A percentile compares a stretch with the other conserved stretches of the same genome.
Conservation (phyloP, 306 rosid species). For the Biancaea sappan region DNA sequence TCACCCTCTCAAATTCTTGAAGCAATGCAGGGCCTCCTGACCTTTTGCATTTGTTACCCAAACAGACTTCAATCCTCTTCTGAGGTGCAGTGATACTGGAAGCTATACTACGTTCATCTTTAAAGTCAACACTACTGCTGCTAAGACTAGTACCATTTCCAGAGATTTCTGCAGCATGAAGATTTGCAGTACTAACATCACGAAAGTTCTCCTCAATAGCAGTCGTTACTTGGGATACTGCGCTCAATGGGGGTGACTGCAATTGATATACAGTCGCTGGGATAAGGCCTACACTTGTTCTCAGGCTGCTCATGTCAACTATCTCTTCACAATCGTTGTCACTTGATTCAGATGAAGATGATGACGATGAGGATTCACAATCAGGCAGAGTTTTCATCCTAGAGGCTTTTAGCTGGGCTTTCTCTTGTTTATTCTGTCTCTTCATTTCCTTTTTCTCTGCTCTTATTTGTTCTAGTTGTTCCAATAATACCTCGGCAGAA, state of each 20-base stretch:
- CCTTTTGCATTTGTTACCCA: conserved; percentile 83
- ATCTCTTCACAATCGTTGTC: conserved; percentile 59
- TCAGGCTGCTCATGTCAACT: conserved; percentile 45
- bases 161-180: conserved; percentile 24
- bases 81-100: conserved; percentile 24
- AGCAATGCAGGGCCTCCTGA: conserved; percentile 67
- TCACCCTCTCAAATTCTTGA: conserved; percentile 64
- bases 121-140: conserved; percentile 17
- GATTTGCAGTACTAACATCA: conserved; percentile 19
- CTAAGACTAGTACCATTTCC: conserved; percentile 32
- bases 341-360: conserved; percentile 77
- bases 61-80: conserved; percentile 80
- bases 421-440: conserved; percentile 60
- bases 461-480: conserved; percentile 55
- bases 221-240: conserved; percentile 9
- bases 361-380: conserved; percentile 53
- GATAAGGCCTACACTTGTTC: conserved; percentile 33
- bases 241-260: conserved; percentile 22
- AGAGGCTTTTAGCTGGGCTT: conserved; percentile 52
- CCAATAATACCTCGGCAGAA: conserved; percentile 50
- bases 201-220: neutral
- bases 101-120: conserved; percentile 14
- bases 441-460: conserved; percentile 65
- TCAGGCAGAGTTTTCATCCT: conserved; percentile 39
- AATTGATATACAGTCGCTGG: conserved; percentile 32